phyloP scores from a whole-genome alignment of 305 asterid genomes.

The Coffea humblotiana region DNA sequence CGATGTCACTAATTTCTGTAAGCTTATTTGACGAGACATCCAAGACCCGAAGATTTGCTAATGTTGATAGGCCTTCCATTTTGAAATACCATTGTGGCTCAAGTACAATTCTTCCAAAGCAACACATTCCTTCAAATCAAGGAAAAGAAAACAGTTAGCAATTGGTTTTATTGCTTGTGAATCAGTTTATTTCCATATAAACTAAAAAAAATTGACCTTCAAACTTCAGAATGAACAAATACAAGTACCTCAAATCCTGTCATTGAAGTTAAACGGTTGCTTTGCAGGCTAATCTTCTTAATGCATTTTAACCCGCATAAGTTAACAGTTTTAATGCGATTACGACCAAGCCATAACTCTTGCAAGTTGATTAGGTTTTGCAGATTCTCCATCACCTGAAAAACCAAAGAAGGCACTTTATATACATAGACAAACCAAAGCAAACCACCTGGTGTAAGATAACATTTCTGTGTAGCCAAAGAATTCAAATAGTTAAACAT shows the following conservation, averaged over 20 bases:
- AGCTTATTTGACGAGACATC: conserved; percentile 91
- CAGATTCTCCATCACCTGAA: conserved; percentile 82
- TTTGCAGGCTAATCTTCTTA: conserved; percentile 94
- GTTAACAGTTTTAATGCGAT: conserved; percentile 76
- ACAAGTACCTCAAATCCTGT: conserved; percentile 73
- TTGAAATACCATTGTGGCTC: conserved; percentile 89
- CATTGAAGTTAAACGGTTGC: conserved; percentile 84
- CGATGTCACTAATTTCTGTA: conserved; percentile 62
- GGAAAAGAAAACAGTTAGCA: conserved; percentile 18
- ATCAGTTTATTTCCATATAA: neutral
- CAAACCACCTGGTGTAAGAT: neutral
- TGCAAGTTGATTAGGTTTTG: conserved; percentile 60
- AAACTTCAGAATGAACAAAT: neutral
- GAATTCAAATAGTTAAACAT: neutral
- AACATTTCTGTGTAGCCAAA: neutral
- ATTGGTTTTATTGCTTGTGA: neutral
- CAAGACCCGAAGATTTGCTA: conserved; percentile 80
- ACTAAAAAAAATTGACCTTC: neutral
- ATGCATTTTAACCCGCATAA: conserved; percentile 90
- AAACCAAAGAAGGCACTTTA: conserved; percentile 8
- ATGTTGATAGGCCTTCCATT: conserved; percentile 88
- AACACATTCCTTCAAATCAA: conserved; percentile 61
- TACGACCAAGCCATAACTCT: conserved; percentile 98
- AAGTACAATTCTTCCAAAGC: conserved; percentile 91
- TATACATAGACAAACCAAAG: neutral